Base-by-base conservation (phyloP, 164 flowering plant species). In the Vitis labrusca region DNA sequence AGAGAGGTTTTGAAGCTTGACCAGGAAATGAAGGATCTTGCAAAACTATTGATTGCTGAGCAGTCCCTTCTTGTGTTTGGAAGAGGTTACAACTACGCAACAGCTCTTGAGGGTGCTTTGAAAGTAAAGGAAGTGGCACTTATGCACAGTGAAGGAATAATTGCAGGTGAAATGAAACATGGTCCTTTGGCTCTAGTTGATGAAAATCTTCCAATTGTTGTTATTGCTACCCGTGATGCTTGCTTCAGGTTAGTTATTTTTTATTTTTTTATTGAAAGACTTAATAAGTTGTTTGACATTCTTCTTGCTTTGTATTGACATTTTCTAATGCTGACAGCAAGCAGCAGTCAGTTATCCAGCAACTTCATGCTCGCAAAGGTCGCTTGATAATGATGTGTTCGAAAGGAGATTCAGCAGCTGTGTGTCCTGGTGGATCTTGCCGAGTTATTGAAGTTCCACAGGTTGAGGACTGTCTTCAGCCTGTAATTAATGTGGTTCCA, bases 141-240 rank as follows among this genome's bases (percentile, higher is more conserved):
- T 47, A 95, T 93, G 97, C 99, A 95, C 72, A 93, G 97, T 75
- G 99, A 95, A 82, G 99, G 99, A 66, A 90, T 93, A 69, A 92
- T 93, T 73, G 98, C 99, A 14, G 99, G 98, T 48, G 99, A 95
- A 85, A 95, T 95, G 99, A 95, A 95, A 65, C 99, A 95, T 73
- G 99, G 99, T 58, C 98, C 99, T n/a, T 74, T 95, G 77, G 99
- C 99, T 61, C 74, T 95, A 57, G 98, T 95, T 55, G 99, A 95
- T 78, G 98, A 95, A 77, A 91, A 80, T 75, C 95, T 95, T 30
- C 97, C 99, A 2, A 91, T 93, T 37, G 79, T 93, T 76, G 98
- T 95, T 44, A 90, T 95, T 74, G 98, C 99, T 48, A 95, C 97
- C 4, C 96, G 80, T 72, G 99, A 95, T 82, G 77, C 86, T 69